Base-by-base conservation (phyloP, 805 yeast genomes). In the Metschnikowia arizonensis region DNA sequence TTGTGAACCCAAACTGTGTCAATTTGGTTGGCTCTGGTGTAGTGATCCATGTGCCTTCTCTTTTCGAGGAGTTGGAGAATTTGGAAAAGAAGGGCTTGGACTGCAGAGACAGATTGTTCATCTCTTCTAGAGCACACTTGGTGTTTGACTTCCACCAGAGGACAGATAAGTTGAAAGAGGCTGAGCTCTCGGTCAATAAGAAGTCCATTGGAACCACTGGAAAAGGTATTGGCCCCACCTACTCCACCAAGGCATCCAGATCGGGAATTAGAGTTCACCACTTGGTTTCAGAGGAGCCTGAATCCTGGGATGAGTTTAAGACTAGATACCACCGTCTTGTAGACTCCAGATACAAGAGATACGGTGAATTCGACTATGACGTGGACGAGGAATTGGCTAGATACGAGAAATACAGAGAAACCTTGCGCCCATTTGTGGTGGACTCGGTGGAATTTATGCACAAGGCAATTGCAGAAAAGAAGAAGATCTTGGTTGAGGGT, bases 121-220 rank as follows among this genome's bases (percentile, higher is more conserved):
- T 93, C 37, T 88, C 97, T 19, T 86, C 95, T 36, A 82, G 99
- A 68, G 96, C 97, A 40, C 99, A 93, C 66, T 72, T 93, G 58
- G 99, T 93, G 37, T 93, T 93, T 64, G 97, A 91, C 68, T 90
- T 93, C 83, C 99, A 93, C 72, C 99, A 93, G 73, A 81, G 90
- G 65, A 90, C 95, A 41, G 99, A 93, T 65, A 93, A 89, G 60
- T 77, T 93, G 60, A 87, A 95, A 69, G 99, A 93, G 71, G 83
- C 86, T 44, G 99, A 93, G 70, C 77, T 93, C 44, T 78, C 87
- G 23, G 71, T 74, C 47, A 81, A 82, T 66, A 88, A 88, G 65
- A 88, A 88, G 64, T 77, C 87, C 21, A 91, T 93, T 59, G 99
- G 99, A 58, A 93, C 99, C 51, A 93, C 99, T 29, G 97, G 98